Conservation (phyloP, 106 monocot genomes). For the Posidonia australis region DNA sequence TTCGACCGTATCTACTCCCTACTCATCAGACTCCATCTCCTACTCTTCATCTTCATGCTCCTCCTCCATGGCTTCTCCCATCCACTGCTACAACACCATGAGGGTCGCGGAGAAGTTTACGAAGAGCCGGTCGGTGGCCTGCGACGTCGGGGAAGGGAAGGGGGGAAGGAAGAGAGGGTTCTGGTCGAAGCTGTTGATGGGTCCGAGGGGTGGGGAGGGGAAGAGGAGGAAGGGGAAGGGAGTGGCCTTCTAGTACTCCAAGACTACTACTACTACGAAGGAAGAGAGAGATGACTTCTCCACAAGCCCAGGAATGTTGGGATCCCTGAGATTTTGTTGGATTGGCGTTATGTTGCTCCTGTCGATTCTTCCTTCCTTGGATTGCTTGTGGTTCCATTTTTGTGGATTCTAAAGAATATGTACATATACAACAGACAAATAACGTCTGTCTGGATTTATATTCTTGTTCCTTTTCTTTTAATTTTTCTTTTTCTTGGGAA, state of each 20-base stretch:
- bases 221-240: background rate
- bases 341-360: no score
- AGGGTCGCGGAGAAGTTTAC: background rate
- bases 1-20: conserved; percentile 1
- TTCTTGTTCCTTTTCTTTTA: no score
- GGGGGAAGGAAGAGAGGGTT: conserved; percentile 14
- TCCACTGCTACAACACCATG: background rate
- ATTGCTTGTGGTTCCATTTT: no score
- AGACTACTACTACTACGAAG: no score
- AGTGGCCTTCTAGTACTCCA: background rate
- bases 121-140: background rate
- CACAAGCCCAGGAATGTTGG: no score
- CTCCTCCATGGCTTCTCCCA: conserved; percentile 2
- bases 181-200: conserved; percentile 17
- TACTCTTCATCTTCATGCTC: background rate
- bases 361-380: no score
- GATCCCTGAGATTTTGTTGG: no score
- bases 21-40: conserved; percentile 1
- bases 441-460: no score
- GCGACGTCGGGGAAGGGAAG: background rate
- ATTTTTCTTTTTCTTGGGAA: no score
- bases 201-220: background rate
- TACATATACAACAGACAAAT: no score
- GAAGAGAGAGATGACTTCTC: no score
- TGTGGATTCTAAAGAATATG: no score